Evolutionary conservation across 331 rosid species (phyloP).

Genomic region (Pyracantha coccinea): DNA sequence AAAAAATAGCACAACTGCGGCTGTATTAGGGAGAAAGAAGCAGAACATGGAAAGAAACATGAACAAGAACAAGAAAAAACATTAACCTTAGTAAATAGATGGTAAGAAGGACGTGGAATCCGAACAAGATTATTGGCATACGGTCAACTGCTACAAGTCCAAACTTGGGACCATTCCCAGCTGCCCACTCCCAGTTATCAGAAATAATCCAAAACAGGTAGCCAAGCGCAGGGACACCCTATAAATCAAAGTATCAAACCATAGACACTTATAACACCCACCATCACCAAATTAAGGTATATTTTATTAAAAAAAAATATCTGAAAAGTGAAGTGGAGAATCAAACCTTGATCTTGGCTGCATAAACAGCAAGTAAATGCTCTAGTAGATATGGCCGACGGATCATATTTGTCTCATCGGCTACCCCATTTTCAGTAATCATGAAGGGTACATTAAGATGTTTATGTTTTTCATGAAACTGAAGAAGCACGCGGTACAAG

Average conservation of each 20-base stretch:
- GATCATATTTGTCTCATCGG: conserved; percentile 92
- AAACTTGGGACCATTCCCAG: conserved; percentile 98
- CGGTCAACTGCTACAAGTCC: conserved; percentile 98
- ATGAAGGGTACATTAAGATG: conserved; percentile 79
- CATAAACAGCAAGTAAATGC: conserved; percentile 76
- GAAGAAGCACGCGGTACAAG: conserved; percentile 79
- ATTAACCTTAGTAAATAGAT: conserved; percentile 68
- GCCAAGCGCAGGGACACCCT: conserved; percentile 94
- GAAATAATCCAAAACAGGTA: conserved; percentile 93
- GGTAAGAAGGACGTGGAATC: conserved; percentile 80
- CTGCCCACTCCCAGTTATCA: conserved; percentile 99
- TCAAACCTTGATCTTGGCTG: conserved; percentile 74
- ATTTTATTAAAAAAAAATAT: not conserved
- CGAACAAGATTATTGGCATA: conserved; percentile 52
- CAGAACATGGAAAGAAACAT: conserved; percentile 4
- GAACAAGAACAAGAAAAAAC: not conserved
- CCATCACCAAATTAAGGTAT: conserved; percentile 10
- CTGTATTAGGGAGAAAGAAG: not conserved
- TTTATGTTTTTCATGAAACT: conserved; percentile 83
- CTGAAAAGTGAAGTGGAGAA: conserved; percentile 3
- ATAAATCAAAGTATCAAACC: conserved; percentile 10
- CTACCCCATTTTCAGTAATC: conserved; percentile 78
- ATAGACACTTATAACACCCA: conserved; percentile 9
- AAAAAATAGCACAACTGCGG: conserved; percentile 1
- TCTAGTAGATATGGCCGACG: conserved; percentile 83